These are phyloP conservation scores for Phytophthora idaei DNA, from an alignment of 352 stramenopile genomes.

Conservation along the genomic window DNA sequence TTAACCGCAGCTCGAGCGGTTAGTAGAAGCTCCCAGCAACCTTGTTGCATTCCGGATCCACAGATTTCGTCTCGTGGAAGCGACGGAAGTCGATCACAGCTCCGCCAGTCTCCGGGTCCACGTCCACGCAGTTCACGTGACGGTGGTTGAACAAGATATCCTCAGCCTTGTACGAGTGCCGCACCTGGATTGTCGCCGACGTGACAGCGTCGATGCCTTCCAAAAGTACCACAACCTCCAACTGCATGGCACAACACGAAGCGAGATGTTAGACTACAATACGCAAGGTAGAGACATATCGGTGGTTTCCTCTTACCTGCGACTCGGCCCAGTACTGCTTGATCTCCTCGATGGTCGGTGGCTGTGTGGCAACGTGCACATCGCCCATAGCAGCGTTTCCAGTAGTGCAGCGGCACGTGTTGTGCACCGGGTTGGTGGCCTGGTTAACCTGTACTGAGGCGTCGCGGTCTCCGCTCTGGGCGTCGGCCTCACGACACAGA, in stretches of 20 bases:
- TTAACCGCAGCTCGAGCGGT: conserved; percentile 1
- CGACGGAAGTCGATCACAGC: conserved; percentile 90
- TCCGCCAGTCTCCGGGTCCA: conserved; percentile 72
- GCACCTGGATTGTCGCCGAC: conserved; percentile 94
- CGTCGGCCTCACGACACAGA: conserved; percentile 59
- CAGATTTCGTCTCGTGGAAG: conserved; percentile 82
- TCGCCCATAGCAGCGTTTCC: conserved; percentile 25
- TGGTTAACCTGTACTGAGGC: conserved; percentile 35
- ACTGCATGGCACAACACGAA: conserved; percentile 38
- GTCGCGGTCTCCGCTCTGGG: conserved; percentile 71
- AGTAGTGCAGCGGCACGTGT: conserved; percentile 48
- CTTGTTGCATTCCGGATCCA: conserved; percentile 62
- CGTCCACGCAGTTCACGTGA: conserved; percentile 92
- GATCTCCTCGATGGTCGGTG: conserved; percentile 55
- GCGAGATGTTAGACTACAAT: conserved; percentile 7
- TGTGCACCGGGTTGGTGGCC: conserved; percentile 37
- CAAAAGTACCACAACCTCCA: conserved; percentile 96
- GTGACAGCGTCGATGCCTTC: conserved; percentile 96
- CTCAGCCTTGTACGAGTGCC: conserved; percentile 94
- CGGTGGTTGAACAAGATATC: conserved; percentile 94
- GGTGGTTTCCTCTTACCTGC: conserved; percentile 44
- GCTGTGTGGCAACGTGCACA: conserved; percentile 33
- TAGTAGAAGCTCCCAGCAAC: conserved; percentile 65
- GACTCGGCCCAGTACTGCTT: conserved; percentile 78
- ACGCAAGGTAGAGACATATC: background rate